Evolutionary conservation across 139 green algal species (phyloP), one percentile per base, ranked within the genome.

Genomic region (Micractinium sp.): DNA sequence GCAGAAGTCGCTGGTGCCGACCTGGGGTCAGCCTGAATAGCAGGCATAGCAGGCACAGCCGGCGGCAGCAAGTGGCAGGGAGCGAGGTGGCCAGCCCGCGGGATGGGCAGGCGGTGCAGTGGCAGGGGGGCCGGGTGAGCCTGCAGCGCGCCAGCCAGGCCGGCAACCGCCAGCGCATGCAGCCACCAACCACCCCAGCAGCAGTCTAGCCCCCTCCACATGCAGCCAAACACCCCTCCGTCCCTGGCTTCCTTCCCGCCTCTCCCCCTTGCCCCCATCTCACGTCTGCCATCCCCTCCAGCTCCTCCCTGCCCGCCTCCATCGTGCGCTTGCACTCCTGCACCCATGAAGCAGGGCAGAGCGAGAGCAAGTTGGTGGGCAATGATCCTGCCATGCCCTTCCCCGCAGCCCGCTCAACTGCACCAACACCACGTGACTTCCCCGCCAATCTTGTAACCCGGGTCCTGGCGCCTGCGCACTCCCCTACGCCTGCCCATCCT

Each of bases 301-400:
- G 93, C 66, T 87, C 85, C 25, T 91, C 90, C 79, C 92, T 91
- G 14, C 91, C 94, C 67, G 91, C 92, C 63, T 95, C 95, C 33
- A 99, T 89, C 36, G 87, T 56, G 41, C 93, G 94, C 92, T 97
- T 97, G n/a, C 93, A 96, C 39, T 96, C 93, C 73, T 97, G 95
- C 15, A 97, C 84, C 2, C 77, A 61, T 12, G 38, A 60, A 31
- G 77, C 38, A 66, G 23, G 12, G 78, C 78, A 84, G 39, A 35
- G 3, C 19, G 36, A 20, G 27, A 33, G 27, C 27, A 35, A 35
- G 16, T 76, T 20, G 36, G 69, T 7, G 14, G 69, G 67, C 19
- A 31, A 74, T 27, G 67, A n/a, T n/a, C n/a, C 67, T 56, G 47
- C 47, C 47, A 5, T 56, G 47, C 47, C 47, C 47, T 56, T 56